Percentiles rank a stretch among this genome's conserved stretches.
phyloP scores from a whole-genome alignment of 2,329 filamentous ascomycete genomes.

The Phialophora macrospora region DNA sequence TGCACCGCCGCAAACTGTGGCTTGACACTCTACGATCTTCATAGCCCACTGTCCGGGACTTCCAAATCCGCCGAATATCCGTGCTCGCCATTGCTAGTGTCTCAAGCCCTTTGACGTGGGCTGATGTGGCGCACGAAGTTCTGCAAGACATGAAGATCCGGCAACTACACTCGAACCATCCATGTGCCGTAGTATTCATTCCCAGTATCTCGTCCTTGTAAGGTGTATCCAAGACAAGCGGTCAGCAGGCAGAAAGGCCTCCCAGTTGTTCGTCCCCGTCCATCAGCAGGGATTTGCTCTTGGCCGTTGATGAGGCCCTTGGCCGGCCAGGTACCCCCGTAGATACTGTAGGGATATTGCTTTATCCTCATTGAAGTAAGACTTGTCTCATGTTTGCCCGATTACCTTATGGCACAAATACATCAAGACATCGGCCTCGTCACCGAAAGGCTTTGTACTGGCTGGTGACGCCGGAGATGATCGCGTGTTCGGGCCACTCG shows the following conservation, averaged over 20 bases:
- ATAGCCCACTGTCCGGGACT: neutral
- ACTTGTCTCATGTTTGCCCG: too few relatives aligned
- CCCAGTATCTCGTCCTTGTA: neutral
- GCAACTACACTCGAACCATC: neutral
- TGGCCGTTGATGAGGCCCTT: too few relatives aligned
- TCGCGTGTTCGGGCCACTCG: neutral
- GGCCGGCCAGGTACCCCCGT: too few relatives aligned
- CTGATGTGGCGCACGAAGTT: conserved; percentile 2
- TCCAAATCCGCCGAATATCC: conserved; percentile 11
- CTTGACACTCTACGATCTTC: conserved; percentile 1
- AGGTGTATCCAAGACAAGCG: neutral
- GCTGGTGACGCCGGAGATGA: neutral
- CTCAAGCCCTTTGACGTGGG: conserved; percentile 7
- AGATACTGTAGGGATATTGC: too few relatives aligned
- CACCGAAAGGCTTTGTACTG: neutral
- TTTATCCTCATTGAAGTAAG: too few relatives aligned
- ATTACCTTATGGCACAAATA: too few relatives aligned
- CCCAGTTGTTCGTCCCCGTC: neutral
- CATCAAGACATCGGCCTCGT: too few relatives aligned
- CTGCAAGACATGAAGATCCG: neutral
- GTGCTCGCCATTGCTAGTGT: conserved; percentile 1
- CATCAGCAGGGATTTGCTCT: neutral
- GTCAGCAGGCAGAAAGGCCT: neutral
- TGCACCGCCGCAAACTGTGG: conserved; percentile 18
- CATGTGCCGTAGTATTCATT: neutral